Conservation (phyloP, 1,284 basidiomycete species). For the Puccinia horiana region DNA sequence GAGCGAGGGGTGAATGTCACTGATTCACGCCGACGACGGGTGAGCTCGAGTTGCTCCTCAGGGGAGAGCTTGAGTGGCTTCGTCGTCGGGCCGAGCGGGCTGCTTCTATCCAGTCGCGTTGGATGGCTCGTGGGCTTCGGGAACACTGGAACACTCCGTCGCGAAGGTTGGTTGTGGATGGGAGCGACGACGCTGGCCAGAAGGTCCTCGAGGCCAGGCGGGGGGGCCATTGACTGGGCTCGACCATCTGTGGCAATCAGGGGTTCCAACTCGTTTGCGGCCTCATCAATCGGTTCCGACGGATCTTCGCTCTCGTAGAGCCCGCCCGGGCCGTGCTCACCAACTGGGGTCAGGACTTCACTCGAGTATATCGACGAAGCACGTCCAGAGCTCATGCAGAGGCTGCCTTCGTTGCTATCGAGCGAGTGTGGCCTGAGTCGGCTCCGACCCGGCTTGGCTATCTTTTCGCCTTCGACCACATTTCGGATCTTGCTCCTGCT, state of each 20-base stretch:
- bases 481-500: constrained; percentile 26
- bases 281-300: not conserved
- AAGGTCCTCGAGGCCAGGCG: constrained; percentile 28
- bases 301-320: not conserved
- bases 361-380: constrained; percentile 37
- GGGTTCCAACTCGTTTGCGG: not conserved
- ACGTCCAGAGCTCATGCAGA: constrained; percentile 13
- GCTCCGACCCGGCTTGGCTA: not conserved
- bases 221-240: not conserved
- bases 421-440: constrained; percentile 30
- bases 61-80: not conserved
- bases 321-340: not conserved
- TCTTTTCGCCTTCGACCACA: constrained; percentile 18
- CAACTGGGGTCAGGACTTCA: constrained; percentile 22
- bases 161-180: not conserved
- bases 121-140: not conserved
- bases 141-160: not conserved
- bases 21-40: constrained; percentile 5
- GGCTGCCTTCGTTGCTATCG: constrained; percentile 31
- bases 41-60: constrained; percentile 13
- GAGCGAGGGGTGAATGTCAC: not conserved
- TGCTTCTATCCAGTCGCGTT: not conserved
- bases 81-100: not conserved
- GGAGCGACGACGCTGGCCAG: not conserved
- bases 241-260: not conserved